These are phyloP conservation scores for Fraxinus latifolia DNA, from an alignment of 305 asterid genomes.

Conservation along the genomic window DNA sequence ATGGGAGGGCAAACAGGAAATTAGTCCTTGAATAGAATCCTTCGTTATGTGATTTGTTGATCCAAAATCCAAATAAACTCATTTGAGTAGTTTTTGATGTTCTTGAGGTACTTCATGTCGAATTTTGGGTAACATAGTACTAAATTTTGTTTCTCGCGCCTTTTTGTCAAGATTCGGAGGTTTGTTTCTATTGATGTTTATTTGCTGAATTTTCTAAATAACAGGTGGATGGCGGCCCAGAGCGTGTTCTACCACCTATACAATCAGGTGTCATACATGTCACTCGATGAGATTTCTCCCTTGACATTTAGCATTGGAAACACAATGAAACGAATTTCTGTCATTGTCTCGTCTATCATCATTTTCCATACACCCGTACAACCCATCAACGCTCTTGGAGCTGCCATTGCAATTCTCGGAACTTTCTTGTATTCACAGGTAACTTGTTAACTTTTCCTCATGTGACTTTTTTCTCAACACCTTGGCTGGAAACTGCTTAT, in stretches of 20 bases:
- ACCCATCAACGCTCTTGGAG: slow-evolving; percentile 93
- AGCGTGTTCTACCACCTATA: slow-evolving; percentile 88
- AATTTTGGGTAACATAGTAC: slow-evolving; percentile 6
- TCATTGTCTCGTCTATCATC: slow-evolving; percentile 86
- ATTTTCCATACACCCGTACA: slow-evolving; percentile 84
- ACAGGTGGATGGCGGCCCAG: slow-evolving; percentile 96
- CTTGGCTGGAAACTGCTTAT: not conserved
- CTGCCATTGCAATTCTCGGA: slow-evolving; percentile 85
- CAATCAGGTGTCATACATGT: slow-evolving; percentile 96
- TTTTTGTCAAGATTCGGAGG: slow-evolving; percentile 19
- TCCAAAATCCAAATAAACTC: not conserved
- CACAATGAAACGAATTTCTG: slow-evolving; percentile 96
- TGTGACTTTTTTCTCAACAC: not conserved
- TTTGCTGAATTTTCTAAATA: slow-evolving; percentile 27
- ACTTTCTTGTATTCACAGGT: slow-evolving; percentile 98
- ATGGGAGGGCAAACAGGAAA: not conserved
- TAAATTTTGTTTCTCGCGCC: not conserved
- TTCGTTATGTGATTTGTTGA: not conserved
- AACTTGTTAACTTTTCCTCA: slow-evolving; percentile 17
- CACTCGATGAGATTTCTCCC: slow-evolving; percentile 91
- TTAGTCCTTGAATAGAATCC: not conserved
- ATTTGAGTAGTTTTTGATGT: not conserved
- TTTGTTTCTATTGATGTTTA: slow-evolving; percentile 11
- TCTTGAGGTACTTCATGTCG: slow-evolving; percentile 10
- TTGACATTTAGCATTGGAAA: slow-evolving; percentile 93